Evolutionary conservation across 768 basidiomycete species (phyloP).

Genomic region (Megacollybia marginata): DNA sequence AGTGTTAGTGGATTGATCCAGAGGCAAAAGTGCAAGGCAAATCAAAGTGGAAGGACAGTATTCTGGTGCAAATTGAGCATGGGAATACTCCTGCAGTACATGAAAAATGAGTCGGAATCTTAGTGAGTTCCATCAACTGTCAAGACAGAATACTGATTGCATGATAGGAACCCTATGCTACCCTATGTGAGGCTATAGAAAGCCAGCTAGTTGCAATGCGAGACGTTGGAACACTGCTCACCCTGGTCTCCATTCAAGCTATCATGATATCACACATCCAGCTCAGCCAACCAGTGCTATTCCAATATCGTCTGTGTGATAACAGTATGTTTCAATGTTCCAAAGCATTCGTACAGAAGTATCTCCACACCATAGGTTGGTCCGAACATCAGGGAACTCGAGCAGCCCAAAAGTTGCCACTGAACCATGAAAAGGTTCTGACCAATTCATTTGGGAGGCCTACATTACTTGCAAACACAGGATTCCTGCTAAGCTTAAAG

Average conservation of each 20-base stretch:
- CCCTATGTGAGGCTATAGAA: neutral
- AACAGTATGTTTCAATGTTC: neutral
- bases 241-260: neutral
- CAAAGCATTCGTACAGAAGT: neutral
- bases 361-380: too few species aligned
- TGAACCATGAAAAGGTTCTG: neutral
- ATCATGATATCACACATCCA: neutral
- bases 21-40: neutral
- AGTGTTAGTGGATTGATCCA: neutral
- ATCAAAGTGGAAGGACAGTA: neutral
- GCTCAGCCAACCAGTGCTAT: neutral
- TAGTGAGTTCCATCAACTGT: neutral
- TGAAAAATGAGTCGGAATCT: neutral
- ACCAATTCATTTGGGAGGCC: neutral
- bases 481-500: constrained; percentile 10
- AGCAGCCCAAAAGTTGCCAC: neutral
- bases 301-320: neutral
- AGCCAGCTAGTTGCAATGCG: neutral
- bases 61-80: neutral
- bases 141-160: neutral
- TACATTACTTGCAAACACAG: constrained; percentile 8
- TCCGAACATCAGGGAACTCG: neutral
- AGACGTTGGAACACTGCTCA: neutral
- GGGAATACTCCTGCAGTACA: neutral
- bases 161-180: neutral